Evolutionary conservation across 2,329 filamentous ascomycete species (phyloP), one percentile per base, ranked within the genome.

Genomic region (Penicillium sp.): DNA sequence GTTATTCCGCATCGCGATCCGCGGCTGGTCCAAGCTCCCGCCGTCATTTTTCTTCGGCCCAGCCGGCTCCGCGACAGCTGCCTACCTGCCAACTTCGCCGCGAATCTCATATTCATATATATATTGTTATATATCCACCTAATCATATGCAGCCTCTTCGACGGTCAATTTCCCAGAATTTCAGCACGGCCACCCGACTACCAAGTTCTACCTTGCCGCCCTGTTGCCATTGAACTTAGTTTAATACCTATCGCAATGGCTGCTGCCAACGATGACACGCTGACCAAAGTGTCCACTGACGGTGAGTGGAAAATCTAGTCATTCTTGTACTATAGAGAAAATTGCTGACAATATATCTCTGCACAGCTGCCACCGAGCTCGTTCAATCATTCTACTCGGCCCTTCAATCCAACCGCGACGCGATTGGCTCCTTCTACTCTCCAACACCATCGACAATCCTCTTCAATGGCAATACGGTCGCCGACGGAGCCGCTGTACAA

Each of bases 311-410:
- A n/a, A n/a, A n/a, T n/a, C n/a, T 32, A n/a, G 29, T 13, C 11
- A 11, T 19, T 20, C 10, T 20, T 15, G n/a, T 8, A n/a, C n/a
- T n/a, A n/a, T n/a, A n/a, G 11, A 26, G 3, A 17, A 16, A 21
- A 27, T 9, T 29, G 9, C 8, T 30, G 28, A 14, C 19, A 6
- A 33, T 43, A 36, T 36, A 35, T n/a, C 17, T 2, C 7, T 27
- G 13, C 21, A 25, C 23, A 86, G 87, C 83, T 44, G 84, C 87
- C 37, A 78, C 84, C 53, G 72, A 69, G 38, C 91, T 94, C 56
- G 75, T 84, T 51, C 80, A 83, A 46, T 73, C 77, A 47, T 94
- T 85, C 72, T 94, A 94, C 69, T 73, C 76, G 18, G 77, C 84
- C n/a, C 72, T 94, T 36, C 81, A 84, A 64, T 76, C 74, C 43